Evolutionary conservation across 192 early-diverging fungal species (phyloP).

Genomic region (Coemansia erecta): DNA sequence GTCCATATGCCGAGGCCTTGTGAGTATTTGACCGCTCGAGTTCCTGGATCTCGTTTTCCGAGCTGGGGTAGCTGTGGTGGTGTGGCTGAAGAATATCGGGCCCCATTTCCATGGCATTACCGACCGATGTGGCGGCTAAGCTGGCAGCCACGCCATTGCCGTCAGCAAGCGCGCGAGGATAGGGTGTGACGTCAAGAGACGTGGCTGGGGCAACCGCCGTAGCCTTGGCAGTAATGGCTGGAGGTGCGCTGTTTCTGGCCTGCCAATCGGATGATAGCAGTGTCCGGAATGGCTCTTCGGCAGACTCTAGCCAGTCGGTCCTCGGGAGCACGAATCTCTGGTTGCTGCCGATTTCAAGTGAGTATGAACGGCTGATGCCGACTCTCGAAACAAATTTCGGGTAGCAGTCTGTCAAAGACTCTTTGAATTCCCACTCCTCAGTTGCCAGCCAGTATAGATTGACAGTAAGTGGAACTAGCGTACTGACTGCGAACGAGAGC

Average conservation of each 20-base stretch:
- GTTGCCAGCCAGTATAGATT: slow-evolving; percentile 45
- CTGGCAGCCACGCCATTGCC: neutral
- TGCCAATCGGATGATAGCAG: slow-evolving; percentile 49
- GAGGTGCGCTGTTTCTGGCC: slow-evolving; percentile 17
- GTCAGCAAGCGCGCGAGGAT: neutral
- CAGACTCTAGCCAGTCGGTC: slow-evolving; percentile 43
- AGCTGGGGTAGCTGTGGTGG: neutral
- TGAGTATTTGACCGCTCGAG: slow-evolving; percentile 6
- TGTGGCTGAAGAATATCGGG: slow-evolving; percentile 17
- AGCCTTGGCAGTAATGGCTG: neutral
- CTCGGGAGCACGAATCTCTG: slow-evolving; percentile 35
- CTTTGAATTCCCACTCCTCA: slow-evolving; percentile 36
- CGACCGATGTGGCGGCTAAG: neutral
- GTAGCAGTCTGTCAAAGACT: slow-evolving; percentile 3
- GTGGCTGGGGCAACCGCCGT: neutral
- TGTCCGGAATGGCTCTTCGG: slow-evolving; percentile 37
- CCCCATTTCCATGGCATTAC: neutral
- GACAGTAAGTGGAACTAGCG: slow-evolving; percentile 35
- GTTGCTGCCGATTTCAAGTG: slow-evolving; percentile 23
- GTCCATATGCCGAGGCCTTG: slow-evolving; percentile 41
- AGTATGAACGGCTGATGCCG: slow-evolving; percentile 20
- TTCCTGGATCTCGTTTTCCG: slow-evolving; percentile 38
- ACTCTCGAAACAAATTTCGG: slow-evolving; percentile 43
- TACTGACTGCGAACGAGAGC: slow-evolving; percentile 35
- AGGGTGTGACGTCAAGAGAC: neutral